A percentile compares a stretch with the other conserved stretches of the same genome.
phyloP scores from a whole-genome alignment of 192 early-diverging fungal genomes.

The Coemansia sp. region DNA sequence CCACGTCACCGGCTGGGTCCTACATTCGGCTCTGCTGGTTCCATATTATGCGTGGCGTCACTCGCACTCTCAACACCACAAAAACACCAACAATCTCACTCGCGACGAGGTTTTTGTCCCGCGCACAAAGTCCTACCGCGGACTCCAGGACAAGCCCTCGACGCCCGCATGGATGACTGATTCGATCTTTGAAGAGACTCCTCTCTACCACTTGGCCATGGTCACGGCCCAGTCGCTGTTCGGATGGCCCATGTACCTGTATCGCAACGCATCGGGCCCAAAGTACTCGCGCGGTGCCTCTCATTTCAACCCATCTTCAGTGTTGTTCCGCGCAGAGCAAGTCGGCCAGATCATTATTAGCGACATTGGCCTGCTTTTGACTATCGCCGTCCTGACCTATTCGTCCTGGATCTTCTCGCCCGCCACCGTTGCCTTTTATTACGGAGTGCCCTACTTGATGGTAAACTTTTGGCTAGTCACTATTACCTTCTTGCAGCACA shows the following conservation, averaged over 20 bases:
- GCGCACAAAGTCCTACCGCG: slow-evolving; percentile 64
- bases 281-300: slow-evolving; percentile 73
- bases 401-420: slow-evolving; percentile 59
- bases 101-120: slow-evolving; percentile 98
- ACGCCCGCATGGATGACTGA: slow-evolving; percentile 57
- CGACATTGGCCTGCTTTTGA: slow-evolving; percentile 71
- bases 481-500: slow-evolving; percentile 96
- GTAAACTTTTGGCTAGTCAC: slow-evolving; percentile 97
- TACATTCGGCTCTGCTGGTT: slow-evolving; percentile 89
- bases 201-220: slow-evolving; percentile 66
- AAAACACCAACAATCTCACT: slow-evolving; percentile 83
- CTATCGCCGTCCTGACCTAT: slow-evolving; percentile 59
- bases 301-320: slow-evolving; percentile 83
- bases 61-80: slow-evolving; percentile 93
- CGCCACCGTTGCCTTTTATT: slow-evolving; percentile 75
- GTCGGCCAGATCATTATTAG: slow-evolving; percentile 70
- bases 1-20: slow-evolving; percentile 83
- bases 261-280: slow-evolving; percentile 80
- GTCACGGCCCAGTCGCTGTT: slow-evolving; percentile 72
- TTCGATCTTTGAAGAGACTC: slow-evolving; percentile 72
- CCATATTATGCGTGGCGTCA: slow-evolving; percentile 94
- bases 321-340: slow-evolving; percentile 80
- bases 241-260: slow-evolving; percentile 91
- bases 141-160: slow-evolving; percentile 57
- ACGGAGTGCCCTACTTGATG: slow-evolving; percentile 87